These are phyloP conservation scores for Rhynchospora tenuis DNA, from an alignment of 176 grass and related monocot genomes.

Conservation along the genomic window DNA sequence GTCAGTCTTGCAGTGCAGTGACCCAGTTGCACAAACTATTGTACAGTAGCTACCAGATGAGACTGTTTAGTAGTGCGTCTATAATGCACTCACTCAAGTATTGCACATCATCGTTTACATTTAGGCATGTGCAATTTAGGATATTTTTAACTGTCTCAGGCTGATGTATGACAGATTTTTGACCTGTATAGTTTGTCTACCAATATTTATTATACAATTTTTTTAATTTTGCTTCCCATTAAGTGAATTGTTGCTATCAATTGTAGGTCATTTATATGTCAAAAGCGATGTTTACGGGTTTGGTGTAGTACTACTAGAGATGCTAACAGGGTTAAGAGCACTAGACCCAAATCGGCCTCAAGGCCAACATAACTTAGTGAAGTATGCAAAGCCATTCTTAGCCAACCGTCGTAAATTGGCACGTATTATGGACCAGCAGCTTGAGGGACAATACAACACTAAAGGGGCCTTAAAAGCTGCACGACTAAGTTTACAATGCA, in stretches of 20 bases:
- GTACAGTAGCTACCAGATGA: background rate
- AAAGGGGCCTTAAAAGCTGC: conserved; percentile 56
- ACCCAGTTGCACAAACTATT: background rate
- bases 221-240: background rate
- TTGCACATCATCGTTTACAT: background rate
- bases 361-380: conserved; percentile 54
- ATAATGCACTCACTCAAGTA: background rate
- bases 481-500: conserved; percentile 69
- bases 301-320: conserved; percentile 75
- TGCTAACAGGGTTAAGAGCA: conserved; percentile 63
- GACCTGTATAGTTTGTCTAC: background rate
- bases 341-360: conserved; percentile 33
- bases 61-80: background rate
- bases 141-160: background rate
- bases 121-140: background rate
- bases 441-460: conserved; percentile 67
- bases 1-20: background rate
- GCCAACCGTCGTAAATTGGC: conserved; percentile 58
- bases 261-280: conserved; percentile 81
- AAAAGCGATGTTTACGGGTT: conserved; percentile 92
- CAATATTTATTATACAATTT: background rate
- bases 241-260: background rate
- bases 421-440: conserved; percentile 54
- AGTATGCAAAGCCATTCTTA: conserved; percentile 63
- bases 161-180: background rate